Base-by-base conservation (phyloP, 176 grass and related monocot genomes). In the Thinopyrum elongatum region DNA sequence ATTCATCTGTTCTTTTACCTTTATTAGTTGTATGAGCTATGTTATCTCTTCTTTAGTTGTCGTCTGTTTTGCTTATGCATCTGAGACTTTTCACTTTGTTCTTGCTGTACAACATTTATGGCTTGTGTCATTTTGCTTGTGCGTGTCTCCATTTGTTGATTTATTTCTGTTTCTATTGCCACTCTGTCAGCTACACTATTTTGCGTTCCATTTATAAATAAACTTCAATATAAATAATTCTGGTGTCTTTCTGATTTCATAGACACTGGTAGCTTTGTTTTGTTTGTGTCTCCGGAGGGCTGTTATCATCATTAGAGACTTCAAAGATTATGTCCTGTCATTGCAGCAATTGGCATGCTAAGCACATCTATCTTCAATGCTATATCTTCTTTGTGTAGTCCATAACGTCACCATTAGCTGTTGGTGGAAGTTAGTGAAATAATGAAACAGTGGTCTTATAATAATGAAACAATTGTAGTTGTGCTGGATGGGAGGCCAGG, bases 41-140 rank as follows among this genome's bases (percentile, higher is more conserved):
- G 13, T 31, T 62, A 44, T 41, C 46, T 58, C 63, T 79, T 72
- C 65, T 79, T 23, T 72, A 59, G 62, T 22, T 57, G 28, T 25
- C 0, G 3, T 57, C 47, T 26, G 22, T 73, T 26, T 78, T 22
- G 7, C 42, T 13, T 82, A 86, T 27, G 5, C 41, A 61, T 41
- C 51, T 6, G 39, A 25, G 23, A 71, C 41, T 44, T 68, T 60
- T 70, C 38, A 85, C n/a, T 68, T 77, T 78, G 4, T 59, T 53
- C 22, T 77, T 62, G 73, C 21, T 83, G 63, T 35, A 76, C 49
- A 68, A 7, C 33, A 87, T 82, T 73, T 83, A 65, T 41, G 30
- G 6, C 19, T 31, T 82, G 1, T 82, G 1, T 36, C 25, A 12
- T 89, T 64, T 55, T 80, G 31, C 58, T 80, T 66, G 22, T 71